Evolutionary conservation across 148 eudicot species (phyloP), one percentile per base, ranked within the genome.

Genomic region (Rhododendron griersonianum): DNA sequence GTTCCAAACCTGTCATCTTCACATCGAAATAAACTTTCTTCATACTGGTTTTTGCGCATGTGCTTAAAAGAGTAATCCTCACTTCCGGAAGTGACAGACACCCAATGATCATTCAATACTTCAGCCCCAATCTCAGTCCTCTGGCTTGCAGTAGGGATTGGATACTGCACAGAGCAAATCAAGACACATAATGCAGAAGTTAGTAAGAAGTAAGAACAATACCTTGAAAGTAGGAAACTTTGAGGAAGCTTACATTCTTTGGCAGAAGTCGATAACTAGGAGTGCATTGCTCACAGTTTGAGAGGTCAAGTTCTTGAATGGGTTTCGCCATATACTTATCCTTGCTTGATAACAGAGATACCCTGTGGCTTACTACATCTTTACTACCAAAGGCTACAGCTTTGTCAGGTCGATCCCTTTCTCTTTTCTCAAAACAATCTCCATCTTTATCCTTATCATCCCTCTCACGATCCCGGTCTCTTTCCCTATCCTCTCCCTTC

Each of bases 11-110:
- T 92, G 89, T 98, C 99, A 92, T 98, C 99, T 91, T 98, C 99
- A 89, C 99, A 98, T 80, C 93, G 95, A 89, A 95, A 98, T 88
- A 98, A 93, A 89, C 95, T 94, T 91, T 98, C 98, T 86, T 98
- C 99, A 76, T 94, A 95, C 85, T 98, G 99, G 89, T 98, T 98
- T 90, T 96, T 92, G 86, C 96, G 98, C 99, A 98, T 95, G 89
- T 98, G 99, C 87, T 98, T 98, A 87, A 98, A 98, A 25, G 98
- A 95, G 90, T 95, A 94, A 88, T 98, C 99, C 90, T 95, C 99
- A 91, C 98, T 98, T 85, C 98, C 98, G 45, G 98, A 98, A 85
- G 99, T 98, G 87, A 98, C 99, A 55, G 98, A 98, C 39, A 98
- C 99, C 98, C 99, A 98, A 63, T 86, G 75, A 89, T 98, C 98